Base-by-base conservation (phyloP, 805 yeast genomes). In the Yamadazyma akitaensis region DNA sequence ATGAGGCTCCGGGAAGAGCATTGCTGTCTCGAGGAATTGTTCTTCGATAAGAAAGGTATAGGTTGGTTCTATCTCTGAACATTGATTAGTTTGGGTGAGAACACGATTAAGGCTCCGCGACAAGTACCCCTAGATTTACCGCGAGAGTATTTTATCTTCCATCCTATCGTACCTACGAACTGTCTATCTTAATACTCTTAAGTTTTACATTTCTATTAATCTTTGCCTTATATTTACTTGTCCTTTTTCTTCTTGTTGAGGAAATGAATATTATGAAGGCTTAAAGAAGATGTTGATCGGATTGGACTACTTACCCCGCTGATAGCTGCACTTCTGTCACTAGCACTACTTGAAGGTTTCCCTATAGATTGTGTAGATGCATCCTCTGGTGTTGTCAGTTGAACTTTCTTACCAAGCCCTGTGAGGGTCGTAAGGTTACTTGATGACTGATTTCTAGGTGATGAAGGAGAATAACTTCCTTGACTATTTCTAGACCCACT, bases 1-100 rank as follows among this genome's bases (percentile, higher is more conserved):
- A 6, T 11, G 38, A n/a, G 2, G 41, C 34, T 13, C 37, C 32
- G 2, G 39, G 31, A 31, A 43, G 46, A 34, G 39, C 48, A 53
- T 18, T 70, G 68, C 51, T 36, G 42, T 37, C 54, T 21, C 90
- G 90, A 0, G 96, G 95, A 47, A 84, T 85, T 10, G 98, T 90
- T 49, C 94, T 81, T 52, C 99, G 80, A 61, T 87, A 92, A 39
- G 97, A 89, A 18, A 90, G 71, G 64, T 76, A 92, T 53, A 92
- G 75, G 60, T 91, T 92, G n/a, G 99, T 94, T 63, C 97, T 76
- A 67, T 94, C 98, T 63, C 98, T 77, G 60, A 86, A 88, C 97
- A 92, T 89, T 44, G 34, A 21, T 13, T 24, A 12, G 28, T 18
- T 17, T 4, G 32, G 7, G 24, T 21, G 4, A 21, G 24, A 21